Percentiles rank a stretch among this genome's conserved stretches.
Evolutionary conservation across 2,329 filamentous ascomycete species (phyloP).

Genomic region (Colletotrichum viniferum): DNA sequence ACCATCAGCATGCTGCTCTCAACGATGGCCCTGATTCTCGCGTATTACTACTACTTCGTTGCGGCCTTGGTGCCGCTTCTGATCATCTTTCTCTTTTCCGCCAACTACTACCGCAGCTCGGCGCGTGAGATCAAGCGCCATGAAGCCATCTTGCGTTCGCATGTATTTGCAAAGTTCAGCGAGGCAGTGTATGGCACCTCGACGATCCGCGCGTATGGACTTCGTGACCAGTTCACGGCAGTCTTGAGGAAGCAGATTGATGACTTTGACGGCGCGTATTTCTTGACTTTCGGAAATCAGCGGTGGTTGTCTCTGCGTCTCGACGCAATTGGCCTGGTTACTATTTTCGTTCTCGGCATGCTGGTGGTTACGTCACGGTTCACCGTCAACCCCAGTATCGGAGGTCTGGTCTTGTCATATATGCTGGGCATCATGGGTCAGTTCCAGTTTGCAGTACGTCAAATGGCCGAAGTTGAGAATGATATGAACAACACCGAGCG

Average conservation of each 20-base stretch:
- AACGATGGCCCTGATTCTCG: conserved; percentile 87
- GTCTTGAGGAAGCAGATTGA: conserved; percentile 74
- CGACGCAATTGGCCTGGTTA: conserved; percentile 78
- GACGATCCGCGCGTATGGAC: conserved; percentile 86
- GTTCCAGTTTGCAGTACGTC: conserved; percentile 95
- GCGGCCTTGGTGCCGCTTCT: conserved; percentile 68
- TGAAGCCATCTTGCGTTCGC: conserved; percentile 84
- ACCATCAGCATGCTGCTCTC: conserved; percentile 81
- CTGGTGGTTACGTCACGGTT: conserved; percentile 93
- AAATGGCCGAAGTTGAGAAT: conserved; percentile 94
- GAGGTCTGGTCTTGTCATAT: conserved; percentile 87
- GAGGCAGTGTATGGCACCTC: conserved; percentile 85
- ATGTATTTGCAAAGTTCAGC: conserved; percentile 87
- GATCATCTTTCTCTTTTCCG: conserved; percentile 78
- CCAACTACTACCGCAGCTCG: conserved; percentile 86
- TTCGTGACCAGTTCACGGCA: conserved; percentile 77
- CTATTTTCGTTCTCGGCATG: conserved; percentile 87
- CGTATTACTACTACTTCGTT: conserved; percentile 87
- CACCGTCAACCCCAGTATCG: conserved; percentile 80
- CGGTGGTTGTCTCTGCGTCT: conserved; percentile 89
- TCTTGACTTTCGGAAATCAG: conserved; percentile 92
- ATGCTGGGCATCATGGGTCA: conserved; percentile 90
- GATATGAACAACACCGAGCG: conserved; percentile 97
- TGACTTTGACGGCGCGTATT: conserved; percentile 92
- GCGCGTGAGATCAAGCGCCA: conserved; percentile 93